Evolutionary conservation across 164 flowering plant species (phyloP), one percentile per base, ranked within the genome.

Genomic region (Macadamia tetraphylla): DNA sequence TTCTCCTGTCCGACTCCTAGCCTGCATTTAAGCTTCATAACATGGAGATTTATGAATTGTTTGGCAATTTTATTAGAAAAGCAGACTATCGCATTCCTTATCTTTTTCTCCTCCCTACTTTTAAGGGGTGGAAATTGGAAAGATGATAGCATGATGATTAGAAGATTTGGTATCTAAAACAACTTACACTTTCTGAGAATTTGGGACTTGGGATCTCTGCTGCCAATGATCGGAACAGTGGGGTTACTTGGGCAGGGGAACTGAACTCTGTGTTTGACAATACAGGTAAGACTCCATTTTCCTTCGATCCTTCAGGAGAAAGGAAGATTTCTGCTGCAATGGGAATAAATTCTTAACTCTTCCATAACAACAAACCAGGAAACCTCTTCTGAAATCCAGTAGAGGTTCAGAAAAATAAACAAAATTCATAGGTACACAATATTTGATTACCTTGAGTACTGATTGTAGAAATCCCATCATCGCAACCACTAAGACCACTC

Each of bases 151-250:
- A 66, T 30, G 71, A 57, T 51, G 32, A 13, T 43, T 61, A 29
- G 9, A 62, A 66, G 6, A 14, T 10, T 48, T 29, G 30, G 46
- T 17, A 12, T 43, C 40, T 29, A 53, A 14, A 51, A 32, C 62
- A 55, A 83, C 97, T 90, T 79, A 94, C 97, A 82, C 97, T 94
- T 79, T 89, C 97, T 64, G 97, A 92, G 73, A 94, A 92, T 73
- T 81, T 75, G 59, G 97, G 99, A 79, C 85, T 90, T 68, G 96
- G 97, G 75, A 94, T 87, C 57, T 84, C 90, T 60, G 87, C 91
- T 70, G 89, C 94, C 60, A 90, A 78, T 65, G 97, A 80, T 67
- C 83, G 80, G 81, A 94, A 92, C 61, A 86, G 46, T 62, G 97
- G 97, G 58, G 92, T 88, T 58, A 85, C 89, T 44, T 84, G 94